Conservation (phyloP, 2,329 filamentous ascomycete genomes). For the Penicillium sclerotiorum region DNA sequence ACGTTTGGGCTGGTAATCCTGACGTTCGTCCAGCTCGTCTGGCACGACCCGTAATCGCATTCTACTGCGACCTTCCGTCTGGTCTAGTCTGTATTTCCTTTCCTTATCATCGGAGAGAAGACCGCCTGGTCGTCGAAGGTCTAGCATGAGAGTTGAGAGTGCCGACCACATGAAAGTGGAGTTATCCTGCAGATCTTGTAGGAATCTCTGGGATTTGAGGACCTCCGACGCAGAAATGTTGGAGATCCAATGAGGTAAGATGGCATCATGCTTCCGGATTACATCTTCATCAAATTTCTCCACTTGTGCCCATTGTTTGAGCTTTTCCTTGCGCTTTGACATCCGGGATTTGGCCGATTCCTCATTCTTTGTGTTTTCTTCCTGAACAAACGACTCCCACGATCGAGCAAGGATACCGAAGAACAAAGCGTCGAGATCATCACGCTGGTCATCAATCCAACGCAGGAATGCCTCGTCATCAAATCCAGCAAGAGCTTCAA, state of each 20-base stretch:
- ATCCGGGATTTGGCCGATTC: slow-evolving; percentile 73
- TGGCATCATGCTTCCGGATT: slow-evolving; percentile 79
- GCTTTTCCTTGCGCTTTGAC: slow-evolving; percentile 75
- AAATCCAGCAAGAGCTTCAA: slow-evolving; percentile 80
- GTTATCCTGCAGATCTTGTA: slow-evolving; percentile 94
- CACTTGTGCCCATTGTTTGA: slow-evolving; percentile 78
- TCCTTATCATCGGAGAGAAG: slow-evolving; percentile 69
- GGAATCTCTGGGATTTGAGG: slow-evolving; percentile 81
- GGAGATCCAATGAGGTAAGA: slow-evolving; percentile 88
- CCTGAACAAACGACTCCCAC: slow-evolving; percentile 85
- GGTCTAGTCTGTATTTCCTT: slow-evolving; percentile 87
- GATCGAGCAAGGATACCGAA: slow-evolving; percentile 75
- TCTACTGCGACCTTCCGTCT: slow-evolving; percentile 91
- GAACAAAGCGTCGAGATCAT: slow-evolving; percentile 79
- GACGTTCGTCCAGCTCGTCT: slow-evolving; percentile 68
- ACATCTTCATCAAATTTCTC: slow-evolving; percentile 69
- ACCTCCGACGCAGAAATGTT: slow-evolving; percentile 94
- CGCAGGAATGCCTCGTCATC: slow-evolving; percentile 85
- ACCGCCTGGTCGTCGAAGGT: slow-evolving; percentile 77
- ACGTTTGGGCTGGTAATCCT: slow-evolving; percentile 83
- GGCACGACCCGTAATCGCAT: slow-evolving; percentile 89
- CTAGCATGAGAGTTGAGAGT: slow-evolving; percentile 76
- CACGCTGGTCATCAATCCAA: slow-evolving; percentile 84
- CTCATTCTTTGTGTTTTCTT: slow-evolving; percentile 78
- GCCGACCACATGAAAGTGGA: slow-evolving; percentile 73